These are phyloP conservation scores for Fusarium nanum DNA, from an alignment of 2,329 filamentous ascomycete species.

Conservation along the genomic window DNA sequence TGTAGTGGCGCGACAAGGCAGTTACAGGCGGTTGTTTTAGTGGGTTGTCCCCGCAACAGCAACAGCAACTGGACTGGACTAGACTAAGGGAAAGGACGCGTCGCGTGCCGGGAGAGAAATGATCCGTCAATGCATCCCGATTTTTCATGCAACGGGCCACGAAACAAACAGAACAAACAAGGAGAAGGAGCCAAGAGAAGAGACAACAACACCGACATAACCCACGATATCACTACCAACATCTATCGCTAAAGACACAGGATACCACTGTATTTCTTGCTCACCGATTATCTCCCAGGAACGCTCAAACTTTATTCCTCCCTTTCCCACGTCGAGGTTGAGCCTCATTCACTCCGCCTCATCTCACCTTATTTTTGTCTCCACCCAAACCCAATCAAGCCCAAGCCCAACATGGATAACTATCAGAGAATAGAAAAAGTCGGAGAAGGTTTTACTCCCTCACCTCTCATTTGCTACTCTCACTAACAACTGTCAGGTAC, in stretches of 20 bases:
- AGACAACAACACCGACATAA: background rate
- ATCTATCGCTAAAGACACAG: background rate
- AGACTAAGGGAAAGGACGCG: background rate
- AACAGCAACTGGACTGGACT: constrained; percentile 20
- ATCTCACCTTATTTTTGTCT: background rate
- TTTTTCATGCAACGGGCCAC: constrained; percentile 21
- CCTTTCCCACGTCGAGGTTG: background rate
- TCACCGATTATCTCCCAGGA: background rate
- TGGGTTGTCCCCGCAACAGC: constrained; percentile 34
- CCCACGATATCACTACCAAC: background rate
- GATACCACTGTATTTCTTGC: background rate
- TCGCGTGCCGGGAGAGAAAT: constrained; percentile 31
- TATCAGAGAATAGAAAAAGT: constrained; percentile 98
- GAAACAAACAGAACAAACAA: constrained; percentile 17
- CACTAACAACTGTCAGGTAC: constrained; percentile 70
- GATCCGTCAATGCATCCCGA: constrained; percentile 29
- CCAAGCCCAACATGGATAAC: constrained; percentile 77
- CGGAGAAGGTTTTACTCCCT: constrained; percentile 76
- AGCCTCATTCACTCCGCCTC: constrained; percentile 12
- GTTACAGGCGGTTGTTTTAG: background rate
- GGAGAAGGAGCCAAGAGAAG: background rate
- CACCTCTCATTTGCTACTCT: background rate
- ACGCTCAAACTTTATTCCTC: constrained; percentile 11
- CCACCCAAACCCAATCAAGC: constrained; percentile 2
- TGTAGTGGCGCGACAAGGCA: background rate